Evolutionary conservation across 805 yeast species (phyloP), one percentile per base, ranked within the genome.

Genomic region (Clavispora vitiphila): DNA sequence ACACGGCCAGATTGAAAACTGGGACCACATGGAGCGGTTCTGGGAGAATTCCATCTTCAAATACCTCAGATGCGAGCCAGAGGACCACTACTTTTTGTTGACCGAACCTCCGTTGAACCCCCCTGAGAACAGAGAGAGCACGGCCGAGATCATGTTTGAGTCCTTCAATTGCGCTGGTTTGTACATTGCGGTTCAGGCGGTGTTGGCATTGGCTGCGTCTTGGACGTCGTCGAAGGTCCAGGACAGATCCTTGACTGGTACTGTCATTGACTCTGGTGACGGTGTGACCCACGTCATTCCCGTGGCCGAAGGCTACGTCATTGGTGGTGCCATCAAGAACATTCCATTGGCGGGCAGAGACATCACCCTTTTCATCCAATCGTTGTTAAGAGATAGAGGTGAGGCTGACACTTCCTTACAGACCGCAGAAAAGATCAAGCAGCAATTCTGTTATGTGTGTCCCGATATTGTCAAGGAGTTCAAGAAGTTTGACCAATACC

Each of bases 1-100:
- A 64, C 99, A 93, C 60, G 99, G 99, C 20, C 99, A 93, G 71
- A 85, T 93, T 49, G 99, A 93, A 65, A 88, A 93, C 64, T 93
- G 99, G 99, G 99, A 93, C 69, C 97, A 93, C 61, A 93, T 93
- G 99, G 99, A 93, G 66, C 77, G 99, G 61, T 91, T 89, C 65
- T 93, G 99, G 99, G 98, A 93, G 60, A 86, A 86, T 57, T 87
- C 96, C 36, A 90, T 93, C 58, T 93, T 93, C 73, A 91, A 93
- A 69, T 93, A 93, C 62, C 76, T 93, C 54, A 81, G 96, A 64
- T 88, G 98, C 62, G 99, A 93, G 67, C 99, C 99, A 12, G 99
- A 93, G 64, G 99, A 93, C 66, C 99, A 93, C 60, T 89, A 87
- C 61, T 93, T 93, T 66, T 71, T 93, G 43, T 69, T 93, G 54